Conservation (phyloP, 1,284 basidiomycete species). For the Microbotryum violaceum region DNA sequence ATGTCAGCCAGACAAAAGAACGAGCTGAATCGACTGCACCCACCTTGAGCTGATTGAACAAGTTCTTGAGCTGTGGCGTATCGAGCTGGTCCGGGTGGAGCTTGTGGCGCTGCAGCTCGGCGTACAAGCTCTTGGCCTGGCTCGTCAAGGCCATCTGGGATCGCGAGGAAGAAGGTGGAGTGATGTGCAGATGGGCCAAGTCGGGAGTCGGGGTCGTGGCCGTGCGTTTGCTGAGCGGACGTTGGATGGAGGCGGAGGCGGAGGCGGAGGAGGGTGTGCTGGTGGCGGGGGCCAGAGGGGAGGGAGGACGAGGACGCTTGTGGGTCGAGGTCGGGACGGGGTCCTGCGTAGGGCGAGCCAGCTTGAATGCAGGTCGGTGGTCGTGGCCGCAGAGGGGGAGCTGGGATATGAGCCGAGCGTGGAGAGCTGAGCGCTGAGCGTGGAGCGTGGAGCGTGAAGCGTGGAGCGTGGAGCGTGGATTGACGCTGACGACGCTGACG, state of each 20-base stretch:
- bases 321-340: not conserved
- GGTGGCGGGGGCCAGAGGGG: not conserved
- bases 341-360: constrained; percentile 5
- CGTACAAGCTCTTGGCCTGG: constrained; percentile 51
- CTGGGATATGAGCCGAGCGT: too few relatives aligned
- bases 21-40: too few relatives aligned
- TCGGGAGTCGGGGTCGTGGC: constrained; percentile 7
- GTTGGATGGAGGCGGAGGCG: not conserved
- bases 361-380: not conserved
- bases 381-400: too few relatives aligned
- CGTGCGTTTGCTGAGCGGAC: not conserved
- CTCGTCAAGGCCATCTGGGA: constrained; percentile 47
- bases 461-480: too few relatives aligned
- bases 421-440: too few relatives aligned
- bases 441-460: too few relatives aligned
- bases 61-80: constrained; percentile 44
- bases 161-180: not conserved
- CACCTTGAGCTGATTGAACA: constrained; percentile 68
- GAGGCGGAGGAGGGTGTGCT: not conserved
- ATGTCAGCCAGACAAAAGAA: too few relatives aligned
- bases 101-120: constrained; percentile 34
- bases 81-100: constrained; percentile 28
- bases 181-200: constrained; percentile 15
- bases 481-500: too few relatives aligned
- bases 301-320: constrained; percentile 27